Evolutionary conservation across 805 yeast species (phyloP).

Genomic region (Pichia scutulata): DNA sequence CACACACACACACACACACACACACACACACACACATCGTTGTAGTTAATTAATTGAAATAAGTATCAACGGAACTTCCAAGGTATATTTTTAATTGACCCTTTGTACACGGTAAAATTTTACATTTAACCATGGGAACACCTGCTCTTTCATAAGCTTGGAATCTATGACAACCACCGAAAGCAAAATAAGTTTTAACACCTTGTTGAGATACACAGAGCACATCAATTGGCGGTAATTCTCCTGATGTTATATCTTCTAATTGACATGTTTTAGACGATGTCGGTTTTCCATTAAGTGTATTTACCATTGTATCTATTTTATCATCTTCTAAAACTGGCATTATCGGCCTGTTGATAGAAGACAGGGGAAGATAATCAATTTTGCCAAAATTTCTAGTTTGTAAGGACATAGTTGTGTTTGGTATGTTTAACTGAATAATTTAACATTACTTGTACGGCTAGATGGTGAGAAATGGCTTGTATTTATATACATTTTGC

Average conservation of each 20-base stretch:
- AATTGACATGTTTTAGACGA: constrained; percentile 52
- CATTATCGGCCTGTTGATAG: constrained; percentile 74
- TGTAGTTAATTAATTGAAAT: constrained; percentile 34
- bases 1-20: not conserved
- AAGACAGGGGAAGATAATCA: constrained; percentile 54
- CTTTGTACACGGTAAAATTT: constrained; percentile 67
- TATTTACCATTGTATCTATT: constrained; percentile 73
- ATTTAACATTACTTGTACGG: not conserved
- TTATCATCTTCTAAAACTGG: constrained; percentile 73
- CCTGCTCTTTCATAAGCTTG: constrained; percentile 70
- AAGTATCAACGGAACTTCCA: constrained; percentile 57
- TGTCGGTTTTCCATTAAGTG: constrained; percentile 55
- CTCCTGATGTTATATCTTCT: constrained; percentile 47
- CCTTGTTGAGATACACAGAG: constrained; percentile 60
- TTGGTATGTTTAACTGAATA: not conserved
- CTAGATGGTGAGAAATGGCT: not conserved
- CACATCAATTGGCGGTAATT: constrained; percentile 78
- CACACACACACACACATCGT: not conserved
- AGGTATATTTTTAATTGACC: constrained; percentile 59
- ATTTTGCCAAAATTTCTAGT: constrained; percentile 44
- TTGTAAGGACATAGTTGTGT: constrained; percentile 55
- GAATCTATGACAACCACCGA: constrained; percentile 87
- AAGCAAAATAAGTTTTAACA: constrained; percentile 60
- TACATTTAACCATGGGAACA: constrained; percentile 52
- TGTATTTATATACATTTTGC: not conserved